These are phyloP conservation scores for Coemansia biformis DNA, from an alignment of 192 early-diverging fungal species.

Conservation along the genomic window DNA sequence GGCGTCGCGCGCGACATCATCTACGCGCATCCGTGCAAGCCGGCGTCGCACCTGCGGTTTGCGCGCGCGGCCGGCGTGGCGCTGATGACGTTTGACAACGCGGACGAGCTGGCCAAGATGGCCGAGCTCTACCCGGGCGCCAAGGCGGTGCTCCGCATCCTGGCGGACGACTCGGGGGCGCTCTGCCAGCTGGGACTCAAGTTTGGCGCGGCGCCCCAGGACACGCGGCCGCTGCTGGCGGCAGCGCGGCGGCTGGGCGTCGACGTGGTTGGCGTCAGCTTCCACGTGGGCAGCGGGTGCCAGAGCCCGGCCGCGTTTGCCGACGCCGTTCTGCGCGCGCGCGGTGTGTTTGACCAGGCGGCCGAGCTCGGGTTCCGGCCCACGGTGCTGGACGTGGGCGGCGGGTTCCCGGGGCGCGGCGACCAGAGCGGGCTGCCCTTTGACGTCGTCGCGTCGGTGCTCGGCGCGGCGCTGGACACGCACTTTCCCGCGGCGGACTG, in stretches of 20 bases:
- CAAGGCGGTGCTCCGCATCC: slow-evolving; percentile 85
- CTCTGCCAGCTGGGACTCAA: slow-evolving; percentile 90
- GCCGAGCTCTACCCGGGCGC: slow-evolving; percentile 75
- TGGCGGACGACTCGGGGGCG: slow-evolving; percentile 91
- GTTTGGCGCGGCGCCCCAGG: slow-evolving; percentile 84
- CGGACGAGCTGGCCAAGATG: slow-evolving; percentile 95
- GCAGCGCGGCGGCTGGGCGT: slow-evolving; percentile 75
- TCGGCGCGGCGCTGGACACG: slow-evolving; percentile 71
- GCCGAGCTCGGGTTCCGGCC: slow-evolving; percentile 68
- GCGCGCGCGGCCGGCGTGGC: slow-evolving; percentile 68
- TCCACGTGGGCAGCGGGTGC: slow-evolving; percentile 97
- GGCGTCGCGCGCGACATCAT: slow-evolving; percentile 67
- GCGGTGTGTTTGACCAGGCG: slow-evolving; percentile 86
- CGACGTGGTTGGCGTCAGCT: slow-evolving; percentile 86
- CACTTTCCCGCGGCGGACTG: slow-evolving; percentile 60
- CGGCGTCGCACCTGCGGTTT: slow-evolving; percentile 86
- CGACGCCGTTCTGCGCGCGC: slow-evolving; percentile 83
- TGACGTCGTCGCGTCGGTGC: slow-evolving; percentile 69
- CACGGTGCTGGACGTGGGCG: slow-evolving; percentile 78
- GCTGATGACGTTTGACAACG: slow-evolving; percentile 99
- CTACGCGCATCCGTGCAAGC: slow-evolving; percentile 99
- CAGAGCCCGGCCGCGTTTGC: slow-evolving; percentile 81
- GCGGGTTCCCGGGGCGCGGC: slow-evolving; percentile 89
- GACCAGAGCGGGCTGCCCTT: slow-evolving; percentile 75
- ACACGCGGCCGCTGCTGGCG: slow-evolving; percentile 61